These are phyloP conservation scores for Gastrolobium villosum DNA, from an alignment of 306 rosid species.

Conservation along the genomic window DNA sequence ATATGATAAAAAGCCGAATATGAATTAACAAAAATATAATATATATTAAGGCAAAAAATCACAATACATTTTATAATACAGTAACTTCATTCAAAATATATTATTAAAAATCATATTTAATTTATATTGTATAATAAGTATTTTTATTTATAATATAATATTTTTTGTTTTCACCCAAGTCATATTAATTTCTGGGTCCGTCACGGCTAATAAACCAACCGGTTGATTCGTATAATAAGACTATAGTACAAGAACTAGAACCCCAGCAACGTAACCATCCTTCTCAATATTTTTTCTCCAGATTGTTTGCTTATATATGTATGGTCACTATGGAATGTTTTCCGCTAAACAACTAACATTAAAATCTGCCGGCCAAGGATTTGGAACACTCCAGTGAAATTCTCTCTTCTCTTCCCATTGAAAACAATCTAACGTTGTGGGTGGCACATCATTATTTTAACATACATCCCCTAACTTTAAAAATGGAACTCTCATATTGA, in stretches of 20 bases:
- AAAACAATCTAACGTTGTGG: slow-evolving; percentile 3
- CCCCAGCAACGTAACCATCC: neutral
- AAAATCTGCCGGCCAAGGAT: slow-evolving; percentile 41
- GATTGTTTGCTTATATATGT: slow-evolving; percentile 4
- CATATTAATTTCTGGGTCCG: too few species aligned
- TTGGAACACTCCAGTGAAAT: slow-evolving; percentile 26
- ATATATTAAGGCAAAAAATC: too few species aligned
- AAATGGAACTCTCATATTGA: slow-evolving; percentile 30
- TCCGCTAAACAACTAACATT: neutral
- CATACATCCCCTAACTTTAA: slow-evolving; percentile 3
- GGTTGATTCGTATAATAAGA: neutral
- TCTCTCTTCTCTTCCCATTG: neutral
- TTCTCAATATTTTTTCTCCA: neutral
- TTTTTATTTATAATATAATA: too few species aligned
- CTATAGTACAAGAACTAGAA: neutral
- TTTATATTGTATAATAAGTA: too few species aligned
- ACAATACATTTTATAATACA: too few species aligned
- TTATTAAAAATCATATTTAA: too few species aligned
- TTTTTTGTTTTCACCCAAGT: too few species aligned
- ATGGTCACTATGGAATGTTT: slow-evolving; percentile 21
- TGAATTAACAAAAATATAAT: too few species aligned
- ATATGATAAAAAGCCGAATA: too few species aligned
- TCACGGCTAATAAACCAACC: neutral
- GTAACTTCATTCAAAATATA: too few species aligned
- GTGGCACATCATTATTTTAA: neutral